A percentile compares a stretch with the other conserved stretches of the same genome.
Evolutionary conservation across 2,329 filamentous ascomycete species (phyloP).

Genomic region (Domatiomyces globalis): DNA sequence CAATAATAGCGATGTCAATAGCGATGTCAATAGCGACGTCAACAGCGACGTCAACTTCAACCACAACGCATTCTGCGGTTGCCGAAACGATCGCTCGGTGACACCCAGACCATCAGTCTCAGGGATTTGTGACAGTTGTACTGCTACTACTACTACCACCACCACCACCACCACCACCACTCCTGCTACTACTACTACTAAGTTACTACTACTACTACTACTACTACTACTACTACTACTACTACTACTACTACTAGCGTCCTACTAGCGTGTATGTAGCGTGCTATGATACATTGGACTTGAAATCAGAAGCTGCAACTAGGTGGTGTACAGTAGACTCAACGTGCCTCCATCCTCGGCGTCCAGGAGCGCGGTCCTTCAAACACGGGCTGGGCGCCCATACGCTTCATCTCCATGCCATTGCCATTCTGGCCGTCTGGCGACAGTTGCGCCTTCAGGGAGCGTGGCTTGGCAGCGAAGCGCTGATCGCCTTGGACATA

Average conservation of each 20-base stretch:
- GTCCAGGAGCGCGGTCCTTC: constrained; percentile 10
- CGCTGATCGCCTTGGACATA: constrained; percentile 76
- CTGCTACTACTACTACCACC: too few species aligned
- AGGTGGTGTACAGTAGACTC: neutral
- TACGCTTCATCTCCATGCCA: constrained; percentile 56
- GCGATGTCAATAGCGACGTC: too few species aligned
- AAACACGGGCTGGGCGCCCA: constrained; percentile 23
- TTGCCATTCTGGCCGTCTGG: constrained; percentile 38
- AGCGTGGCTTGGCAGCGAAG: constrained; percentile 43
- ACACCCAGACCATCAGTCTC: neutral
- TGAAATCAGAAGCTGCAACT: neutral
- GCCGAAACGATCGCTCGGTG: neutral
- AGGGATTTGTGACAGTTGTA: neutral
- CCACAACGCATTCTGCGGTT: neutral
- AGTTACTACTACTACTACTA: too few species aligned
- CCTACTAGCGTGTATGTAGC: too few species aligned
- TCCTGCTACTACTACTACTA: too few species aligned
- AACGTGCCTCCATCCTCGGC: neutral
- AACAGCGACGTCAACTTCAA: neutral
- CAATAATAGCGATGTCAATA: neutral
- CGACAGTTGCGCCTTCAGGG: constrained; percentile 36
- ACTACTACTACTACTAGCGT: too few species aligned
- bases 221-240: too few species aligned
- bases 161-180: too few species aligned
- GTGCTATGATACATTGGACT: neutral